Evolutionary conservation across 2,329 filamentous ascomycete genomes (phyloP).

Genomic region (Cordyceps javanica): DNA sequence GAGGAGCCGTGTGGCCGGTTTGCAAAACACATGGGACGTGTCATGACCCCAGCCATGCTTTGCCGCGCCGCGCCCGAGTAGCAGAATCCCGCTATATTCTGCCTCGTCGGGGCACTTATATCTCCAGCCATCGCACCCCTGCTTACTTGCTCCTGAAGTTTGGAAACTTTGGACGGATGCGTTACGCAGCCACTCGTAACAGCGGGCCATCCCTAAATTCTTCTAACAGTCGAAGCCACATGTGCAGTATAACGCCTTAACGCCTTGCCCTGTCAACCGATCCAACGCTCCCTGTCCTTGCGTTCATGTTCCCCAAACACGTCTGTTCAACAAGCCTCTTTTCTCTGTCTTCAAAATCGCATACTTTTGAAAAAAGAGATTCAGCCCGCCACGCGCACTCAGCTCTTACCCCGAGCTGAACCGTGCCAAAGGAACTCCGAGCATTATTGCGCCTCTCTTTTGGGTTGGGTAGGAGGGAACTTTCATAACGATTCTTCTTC

Average conservation of each 20-base stretch:
- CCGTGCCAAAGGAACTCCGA: not conserved
- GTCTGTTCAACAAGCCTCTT: not conserved
- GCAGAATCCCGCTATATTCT: not conserved
- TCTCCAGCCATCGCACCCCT: not conserved
- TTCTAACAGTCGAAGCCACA: not conserved
- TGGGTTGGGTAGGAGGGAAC: constrained; percentile 5
- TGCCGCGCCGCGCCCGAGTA: constrained; percentile 4
- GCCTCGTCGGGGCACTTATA: not conserved
- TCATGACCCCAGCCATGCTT: not conserved
- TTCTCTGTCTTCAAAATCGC: not conserved
- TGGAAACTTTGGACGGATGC: constrained; percentile 1
- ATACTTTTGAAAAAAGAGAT: not conserved
- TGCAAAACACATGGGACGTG: constrained; percentile 5
- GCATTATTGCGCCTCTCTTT: not conserved
- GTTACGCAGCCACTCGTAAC: constrained; percentile 6
- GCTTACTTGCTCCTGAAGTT: not conserved
- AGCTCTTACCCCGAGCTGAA: not conserved
- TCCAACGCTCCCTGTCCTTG: not conserved
- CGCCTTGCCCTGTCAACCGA: not conserved
- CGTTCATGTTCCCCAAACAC: not conserved
- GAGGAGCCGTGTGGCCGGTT: not conserved
- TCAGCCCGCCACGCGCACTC: not conserved
- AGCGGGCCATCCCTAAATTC: not conserved
- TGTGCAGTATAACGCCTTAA: not conserved
- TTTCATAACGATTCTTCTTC: not conserved